Conservation (phyloP, 495 filamentous ascomycete species). For the Endocarpon pusillum region DNA sequence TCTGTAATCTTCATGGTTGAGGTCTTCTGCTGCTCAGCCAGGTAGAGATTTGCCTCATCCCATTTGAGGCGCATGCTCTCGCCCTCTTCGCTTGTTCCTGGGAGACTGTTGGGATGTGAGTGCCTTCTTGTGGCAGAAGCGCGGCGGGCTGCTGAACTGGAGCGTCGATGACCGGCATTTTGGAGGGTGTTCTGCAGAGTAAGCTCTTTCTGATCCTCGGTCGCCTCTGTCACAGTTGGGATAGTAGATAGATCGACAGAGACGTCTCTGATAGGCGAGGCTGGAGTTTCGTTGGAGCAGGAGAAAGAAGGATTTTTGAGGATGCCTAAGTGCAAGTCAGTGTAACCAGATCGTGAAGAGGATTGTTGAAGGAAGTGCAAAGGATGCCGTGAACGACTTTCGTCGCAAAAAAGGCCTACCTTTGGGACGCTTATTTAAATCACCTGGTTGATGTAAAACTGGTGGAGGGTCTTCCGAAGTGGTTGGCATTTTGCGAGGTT, state of each 20-base stretch:
- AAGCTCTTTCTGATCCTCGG: slow-evolving; percentile 51
- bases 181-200: slow-evolving; percentile 83
- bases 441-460: slow-evolving; percentile 21
- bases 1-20: slow-evolving; percentile 98
- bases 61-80: slow-evolving; percentile 67
- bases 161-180: slow-evolving; percentile 82
- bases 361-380: too few relatives aligned
- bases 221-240: slow-evolving; percentile 11
- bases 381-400: too few relatives aligned
- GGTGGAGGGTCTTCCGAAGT: too few relatives aligned
- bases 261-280: slow-evolving; percentile 21
- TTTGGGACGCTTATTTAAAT: slow-evolving; percentile 49
- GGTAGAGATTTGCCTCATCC: slow-evolving; percentile 94
- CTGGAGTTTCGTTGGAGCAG: slow-evolving; percentile 27
- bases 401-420: slow-evolving; percentile 38
- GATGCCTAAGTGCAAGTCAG: slow-evolving; percentile 43
- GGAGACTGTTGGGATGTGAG: slow-evolving; percentile 30
- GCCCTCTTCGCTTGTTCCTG: slow-evolving; percentile 22
- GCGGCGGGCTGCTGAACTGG: slow-evolving; percentile 48
- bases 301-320: slow-evolving; percentile 73
- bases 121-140: slow-evolving; percentile 50
- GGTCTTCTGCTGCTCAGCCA: slow-evolving; percentile 86
- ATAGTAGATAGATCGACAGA: slow-evolving; percentile 14
- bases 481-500: too few relatives aligned
- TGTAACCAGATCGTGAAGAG: not conserved